These are phyloP conservation scores for Viridothelium virens DNA, from an alignment of 495 filamentous ascomycete species.

Conservation along the genomic window DNA sequence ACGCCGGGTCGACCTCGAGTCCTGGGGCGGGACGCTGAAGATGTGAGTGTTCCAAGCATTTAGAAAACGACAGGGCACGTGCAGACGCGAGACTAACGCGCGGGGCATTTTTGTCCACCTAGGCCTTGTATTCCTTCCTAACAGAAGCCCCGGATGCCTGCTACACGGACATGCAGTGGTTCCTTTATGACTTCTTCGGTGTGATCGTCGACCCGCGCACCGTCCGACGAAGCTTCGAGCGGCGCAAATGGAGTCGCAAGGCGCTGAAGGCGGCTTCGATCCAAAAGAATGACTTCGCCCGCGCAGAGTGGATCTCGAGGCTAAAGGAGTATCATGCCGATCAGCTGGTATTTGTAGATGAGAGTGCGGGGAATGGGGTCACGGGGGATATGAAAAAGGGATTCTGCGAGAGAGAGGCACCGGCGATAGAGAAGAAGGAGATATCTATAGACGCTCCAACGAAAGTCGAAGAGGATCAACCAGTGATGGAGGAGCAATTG, in stretches of 20 bases:
- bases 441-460: background rate
- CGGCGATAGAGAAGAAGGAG: background rate
- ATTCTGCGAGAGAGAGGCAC: constrained; percentile 6
- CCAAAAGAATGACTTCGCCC: background rate
- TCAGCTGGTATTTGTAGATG: constrained; percentile 6
- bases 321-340: constrained; percentile 9
- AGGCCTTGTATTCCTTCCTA: constrained; percentile 5
- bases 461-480: background rate
- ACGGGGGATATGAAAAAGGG: constrained; percentile 8
- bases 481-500: background rate
- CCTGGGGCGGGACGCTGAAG: background rate
- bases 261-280: constrained; percentile 1
- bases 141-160: constrained; percentile 6
- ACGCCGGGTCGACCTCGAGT: background rate
- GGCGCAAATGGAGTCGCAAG: constrained; percentile 7
- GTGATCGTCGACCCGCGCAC: constrained; percentile 9
- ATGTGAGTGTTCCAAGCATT: background rate
- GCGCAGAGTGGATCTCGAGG: background rate
- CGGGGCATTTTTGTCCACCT: background rate
- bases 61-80: background rate
- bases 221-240: constrained; percentile 8
- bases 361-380: background rate
- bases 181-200: constrained; percentile 5
- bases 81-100: constrained; percentile 4
- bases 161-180: constrained; percentile 9